phyloP scores from a whole-genome alignment of 495 filamentous ascomycete genomes.

The Penicillium desertorum region DNA sequence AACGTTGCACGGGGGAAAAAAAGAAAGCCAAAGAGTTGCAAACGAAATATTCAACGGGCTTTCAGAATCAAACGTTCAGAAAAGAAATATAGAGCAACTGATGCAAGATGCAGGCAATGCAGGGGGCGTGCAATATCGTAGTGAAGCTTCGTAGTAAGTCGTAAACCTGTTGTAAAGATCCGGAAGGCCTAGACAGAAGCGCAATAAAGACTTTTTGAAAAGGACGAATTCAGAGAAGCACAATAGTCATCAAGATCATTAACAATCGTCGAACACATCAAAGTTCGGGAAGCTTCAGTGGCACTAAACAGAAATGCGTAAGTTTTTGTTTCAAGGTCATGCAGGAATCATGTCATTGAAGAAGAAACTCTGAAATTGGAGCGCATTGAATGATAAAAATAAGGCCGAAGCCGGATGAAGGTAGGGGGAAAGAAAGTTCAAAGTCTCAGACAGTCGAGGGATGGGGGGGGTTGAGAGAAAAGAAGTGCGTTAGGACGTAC shows the following conservation, averaged over 20 bases:
- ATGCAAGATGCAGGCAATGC: conserved; percentile 36
- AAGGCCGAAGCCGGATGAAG: conserved; percentile 12
- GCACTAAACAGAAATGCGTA: conserved; percentile 19
- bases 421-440: conserved; percentile 21
- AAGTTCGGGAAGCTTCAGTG: conserved; percentile 22
- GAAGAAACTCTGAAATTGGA: conserved; percentile 4
- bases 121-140: conserved; percentile 33
- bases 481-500: conserved; percentile 24
- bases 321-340: conserved; percentile 27
- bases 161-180: conserved; percentile 32
- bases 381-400: conserved; percentile 18
- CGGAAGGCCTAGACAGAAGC: conserved; percentile 8
- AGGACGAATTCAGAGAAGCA: conserved; percentile 28
- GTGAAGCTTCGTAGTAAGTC: conserved; percentile 33
- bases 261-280: conserved; percentile 52
- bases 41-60: conserved; percentile 2
- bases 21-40: conserved; percentile 2
- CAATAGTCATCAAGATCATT: conserved; percentile 55
- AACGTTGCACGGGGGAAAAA: conserved; percentile 14
- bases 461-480: conserved; percentile 12
- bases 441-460: conserved; percentile 21
- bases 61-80: neutral
- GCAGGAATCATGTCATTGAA: conserved; percentile 15
- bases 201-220: neutral
- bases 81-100: conserved; percentile 21